Base-by-base conservation (phyloP, 495 filamentous ascomycete species). In the Tuber umbilicatum region DNA sequence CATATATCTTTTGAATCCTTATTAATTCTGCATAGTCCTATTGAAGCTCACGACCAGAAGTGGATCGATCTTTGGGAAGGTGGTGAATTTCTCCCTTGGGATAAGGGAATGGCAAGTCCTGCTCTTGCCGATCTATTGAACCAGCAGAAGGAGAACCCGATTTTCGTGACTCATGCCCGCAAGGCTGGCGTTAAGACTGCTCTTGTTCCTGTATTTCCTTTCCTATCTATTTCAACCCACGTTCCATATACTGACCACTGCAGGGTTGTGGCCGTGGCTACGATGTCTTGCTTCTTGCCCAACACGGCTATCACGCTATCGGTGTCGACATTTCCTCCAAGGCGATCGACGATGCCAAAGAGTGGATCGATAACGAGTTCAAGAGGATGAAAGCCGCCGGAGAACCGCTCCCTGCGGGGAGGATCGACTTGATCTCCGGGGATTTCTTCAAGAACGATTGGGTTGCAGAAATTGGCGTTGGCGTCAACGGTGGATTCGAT, bases 261-360 rank as follows among this genome's bases (percentile, higher is more conserved):
- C 43, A 80, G 78, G 93, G 93, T 9, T 95, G 93, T 81, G 93
- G 92, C 2, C 86, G 89, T 60, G 93, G 92, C 4, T 88, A 93
- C 80, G 91, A 94, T 83, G 89, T 91, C 9, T 84, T 92, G 42
- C 84, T 94, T 55, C 85, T 94, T n/a, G 86, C 88, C 45, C 86
- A 88, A 67, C 87, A 89, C 75, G 92, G 91, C 0, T 94, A 90
- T 82, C 89, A 94, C 82, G 88, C 88, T 0, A 90, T 88, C 75
- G 93, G 93, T 0, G 84, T 96, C 12, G 93, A 94, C 75, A 86
- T 87, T 69, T 90, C 90, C 41, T 74, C 83, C 5, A 83, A 83
- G 39, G 91, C 91, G 10, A 75, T 91, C 10, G 84, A 88, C 43
- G 83, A 82, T 5, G 90, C 89, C 21, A 85, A 85, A 70, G 85